Evolutionary conservation across 2,329 filamentous ascomycete species (phyloP).

Genomic region (Neopestalotiopsis sp.): DNA sequence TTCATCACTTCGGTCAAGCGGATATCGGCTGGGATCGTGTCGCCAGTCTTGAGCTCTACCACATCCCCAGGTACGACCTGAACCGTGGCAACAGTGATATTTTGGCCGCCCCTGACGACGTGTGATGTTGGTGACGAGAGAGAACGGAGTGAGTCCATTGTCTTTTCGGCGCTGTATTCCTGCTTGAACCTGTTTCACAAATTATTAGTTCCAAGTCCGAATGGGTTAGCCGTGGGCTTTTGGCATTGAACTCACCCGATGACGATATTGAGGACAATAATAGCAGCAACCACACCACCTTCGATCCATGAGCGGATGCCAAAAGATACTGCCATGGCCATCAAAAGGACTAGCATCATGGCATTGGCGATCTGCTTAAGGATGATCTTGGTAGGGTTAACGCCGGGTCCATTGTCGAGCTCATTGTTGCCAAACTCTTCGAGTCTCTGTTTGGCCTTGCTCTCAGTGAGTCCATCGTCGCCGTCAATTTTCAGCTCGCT

Average conservation of each 20-base stretch:
- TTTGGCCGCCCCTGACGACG: conserved; percentile 54
- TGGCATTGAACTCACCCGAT: conserved; percentile 11
- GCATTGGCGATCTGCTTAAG: conserved; percentile 68
- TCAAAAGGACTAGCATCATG: conserved; percentile 66
- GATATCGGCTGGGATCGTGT: conserved; percentile 48
- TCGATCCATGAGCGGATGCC: conserved; percentile 60
- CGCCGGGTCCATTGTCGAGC: conserved; percentile 59
- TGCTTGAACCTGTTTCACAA: conserved; percentile 49
- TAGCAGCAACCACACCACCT: conserved; percentile 56
- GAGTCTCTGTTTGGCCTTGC: conserved; percentile 56
- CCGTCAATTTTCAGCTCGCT: conserved; percentile 57
- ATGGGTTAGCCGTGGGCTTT: too few relatives aligned
- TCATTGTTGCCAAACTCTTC: conserved; percentile 64
- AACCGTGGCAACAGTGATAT: conserved; percentile 54
- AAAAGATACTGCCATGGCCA: conserved; percentile 58
- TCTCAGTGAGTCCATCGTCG: conserved; percentile 58
- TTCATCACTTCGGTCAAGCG: conserved; percentile 57
- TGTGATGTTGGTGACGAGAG: conserved; percentile 55
- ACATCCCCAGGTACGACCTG: conserved; percentile 64
- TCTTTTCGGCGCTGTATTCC: conserved; percentile 61
- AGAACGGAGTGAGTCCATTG: conserved; percentile 56
- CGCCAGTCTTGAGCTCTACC: conserved; percentile 57
- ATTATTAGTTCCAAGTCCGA: not conserved
- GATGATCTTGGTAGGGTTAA: conserved; percentile 63
- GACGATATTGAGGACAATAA: conserved; percentile 36